Percentiles rank a stretch among this genome's conserved stretches.
Conservation (phyloP, 23 red algal genomes). For the Gracilaria vermiculophylla region DNA sequence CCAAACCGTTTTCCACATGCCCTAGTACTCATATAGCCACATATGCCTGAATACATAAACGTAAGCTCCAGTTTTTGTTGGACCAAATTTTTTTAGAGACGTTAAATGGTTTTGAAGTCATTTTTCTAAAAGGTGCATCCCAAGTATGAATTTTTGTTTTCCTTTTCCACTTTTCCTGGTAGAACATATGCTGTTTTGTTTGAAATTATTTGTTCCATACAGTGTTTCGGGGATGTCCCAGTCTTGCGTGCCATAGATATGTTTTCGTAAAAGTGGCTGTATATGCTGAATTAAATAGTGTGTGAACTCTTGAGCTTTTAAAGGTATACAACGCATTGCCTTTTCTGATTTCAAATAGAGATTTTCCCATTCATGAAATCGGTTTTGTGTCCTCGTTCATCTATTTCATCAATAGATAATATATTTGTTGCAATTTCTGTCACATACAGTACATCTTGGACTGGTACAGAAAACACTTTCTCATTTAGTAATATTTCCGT, state of each 20-base stretch:
- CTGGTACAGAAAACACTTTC: not conserved
- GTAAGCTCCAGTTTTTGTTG: no score
- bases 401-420: not conserved
- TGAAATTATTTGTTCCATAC: not conserved
- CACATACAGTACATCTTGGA: no score
- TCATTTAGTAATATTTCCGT: not conserved
- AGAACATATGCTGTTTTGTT: no score
- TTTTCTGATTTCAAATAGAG: not conserved
- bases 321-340: not conserved
- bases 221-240: not conserved
- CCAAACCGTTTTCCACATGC: no score
- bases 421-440: not conserved
- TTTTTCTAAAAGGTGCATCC: no score
- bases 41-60: no score
- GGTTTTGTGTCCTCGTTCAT: not conserved
- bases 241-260: not conserved
- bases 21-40: no score
- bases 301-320: not conserved
- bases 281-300: not conserved
- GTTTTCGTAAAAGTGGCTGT: not conserved
- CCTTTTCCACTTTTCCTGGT: no score
- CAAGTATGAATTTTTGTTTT: no score
- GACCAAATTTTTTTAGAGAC: no score
- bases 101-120: no score
- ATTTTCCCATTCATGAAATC: not conserved